phyloP scores from a whole-genome alignment of 2,329 filamentous ascomycete species.

The Pseudogymnoascus sp. region DNA sequence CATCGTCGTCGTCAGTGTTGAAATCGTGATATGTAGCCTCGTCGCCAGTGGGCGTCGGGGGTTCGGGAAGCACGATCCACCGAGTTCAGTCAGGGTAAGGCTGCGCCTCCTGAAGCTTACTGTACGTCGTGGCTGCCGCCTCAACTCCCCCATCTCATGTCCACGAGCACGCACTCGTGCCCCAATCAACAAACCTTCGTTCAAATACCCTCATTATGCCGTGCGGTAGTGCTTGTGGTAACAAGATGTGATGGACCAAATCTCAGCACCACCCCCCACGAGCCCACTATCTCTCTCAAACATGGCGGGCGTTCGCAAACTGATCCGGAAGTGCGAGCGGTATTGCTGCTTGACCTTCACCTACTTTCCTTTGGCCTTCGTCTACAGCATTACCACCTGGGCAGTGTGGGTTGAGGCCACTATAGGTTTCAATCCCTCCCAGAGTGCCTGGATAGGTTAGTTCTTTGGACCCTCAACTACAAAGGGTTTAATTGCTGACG shows the following conservation, averaged over 20 bases:
- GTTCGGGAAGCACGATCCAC: not conserved
- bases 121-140: not conserved
- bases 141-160: not conserved
- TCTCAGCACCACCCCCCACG: not conserved
- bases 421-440: slow-evolving; percentile 52
- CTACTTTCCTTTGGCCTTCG: slow-evolving; percentile 82
- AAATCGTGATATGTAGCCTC: not conserved
- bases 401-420: slow-evolving; percentile 77
- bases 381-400: slow-evolving; percentile 88
- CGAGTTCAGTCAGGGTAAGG: not conserved
- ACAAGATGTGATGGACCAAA: slow-evolving; percentile 4
- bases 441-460: slow-evolving; percentile 50
- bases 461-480: slow-evolving; percentile 9
- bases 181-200: not conserved
- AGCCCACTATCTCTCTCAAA: not conserved
- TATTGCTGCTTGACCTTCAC: slow-evolving; percentile 70
- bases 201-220: not conserved
- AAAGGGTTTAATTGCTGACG: slow-evolving; percentile 16
- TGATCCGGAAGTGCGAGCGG: slow-evolving; percentile 58
- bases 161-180: not conserved
- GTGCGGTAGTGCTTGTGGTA: not conserved
- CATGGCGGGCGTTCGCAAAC: slow-evolving; percentile 5
- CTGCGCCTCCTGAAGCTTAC: slow-evolving; percentile 7
- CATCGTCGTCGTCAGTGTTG: too few relatives aligned
- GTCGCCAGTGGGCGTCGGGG: not conserved